Conservation (phyloP, 2,329 filamentous ascomycete species). For the Ophiostoma piceae region DNA sequence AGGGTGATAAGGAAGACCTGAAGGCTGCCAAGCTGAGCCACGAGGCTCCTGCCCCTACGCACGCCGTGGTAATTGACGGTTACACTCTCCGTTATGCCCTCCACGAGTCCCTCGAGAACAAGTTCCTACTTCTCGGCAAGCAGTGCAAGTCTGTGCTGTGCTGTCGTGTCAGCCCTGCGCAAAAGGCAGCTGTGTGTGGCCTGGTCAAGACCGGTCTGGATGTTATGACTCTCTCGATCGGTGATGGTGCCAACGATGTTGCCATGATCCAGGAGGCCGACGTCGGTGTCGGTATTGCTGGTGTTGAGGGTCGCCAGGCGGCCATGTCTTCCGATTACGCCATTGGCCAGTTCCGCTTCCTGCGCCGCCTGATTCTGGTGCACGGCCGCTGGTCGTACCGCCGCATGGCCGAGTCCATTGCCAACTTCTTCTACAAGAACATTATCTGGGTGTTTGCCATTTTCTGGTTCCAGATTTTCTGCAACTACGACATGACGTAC, state of each 20-base stretch:
- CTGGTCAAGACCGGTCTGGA: slow-evolving; percentile 94
- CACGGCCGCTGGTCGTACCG: slow-evolving; percentile 97
- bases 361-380: slow-evolving; percentile 78
- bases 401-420: slow-evolving; percentile 83
- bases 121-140: slow-evolving; percentile 92
- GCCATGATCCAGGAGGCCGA: slow-evolving; percentile 98
- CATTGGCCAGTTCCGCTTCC: slow-evolving; percentile 87
- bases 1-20: slow-evolving; percentile 80
- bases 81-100: slow-evolving; percentile 87
- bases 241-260: slow-evolving; percentile 92
- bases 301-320: slow-evolving; percentile 85
- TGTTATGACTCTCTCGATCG: slow-evolving; percentile 91
- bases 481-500: slow-evolving; percentile 93
- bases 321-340: slow-evolving; percentile 96
- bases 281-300: slow-evolving; percentile 92
- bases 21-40: slow-evolving; percentile 74
- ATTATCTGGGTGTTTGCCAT: slow-evolving; percentile 95
- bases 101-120: slow-evolving; percentile 75
- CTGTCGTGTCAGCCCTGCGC: slow-evolving; percentile 92
- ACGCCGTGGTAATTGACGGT: slow-evolving; percentile 91
- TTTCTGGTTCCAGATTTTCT: slow-evolving; percentile 96
- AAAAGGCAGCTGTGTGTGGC: slow-evolving; percentile 93
- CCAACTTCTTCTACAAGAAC: slow-evolving; percentile 99
- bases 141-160: slow-evolving; percentile 95
- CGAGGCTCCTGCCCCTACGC: slow-evolving; percentile 77